These are phyloP conservation scores for Auriscalpium vulgare DNA, from an alignment of 768 basidiomycete genomes.

Conservation along the genomic window DNA sequence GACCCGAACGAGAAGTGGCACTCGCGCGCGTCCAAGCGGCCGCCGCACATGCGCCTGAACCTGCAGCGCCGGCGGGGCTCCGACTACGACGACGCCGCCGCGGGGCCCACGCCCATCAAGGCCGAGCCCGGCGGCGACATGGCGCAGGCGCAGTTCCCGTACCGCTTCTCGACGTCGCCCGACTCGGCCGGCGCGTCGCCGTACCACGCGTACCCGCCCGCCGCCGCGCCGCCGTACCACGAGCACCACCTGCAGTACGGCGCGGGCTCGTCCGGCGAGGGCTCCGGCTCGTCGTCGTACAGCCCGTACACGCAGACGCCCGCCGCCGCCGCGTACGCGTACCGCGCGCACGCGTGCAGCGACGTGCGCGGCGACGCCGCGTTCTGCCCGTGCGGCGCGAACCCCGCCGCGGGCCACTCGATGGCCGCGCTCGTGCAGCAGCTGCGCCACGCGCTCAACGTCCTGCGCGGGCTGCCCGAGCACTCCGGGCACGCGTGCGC, in stretches of 20 bases:
- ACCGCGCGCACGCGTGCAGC: conserved; percentile 4
- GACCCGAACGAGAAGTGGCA: conserved; percentile 84
- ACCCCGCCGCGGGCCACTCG: conserved; percentile 10
- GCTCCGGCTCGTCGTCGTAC: conserved; percentile 14
- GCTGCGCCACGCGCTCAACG: conserved; percentile 7
- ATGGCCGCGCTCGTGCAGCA: conserved; percentile 12
- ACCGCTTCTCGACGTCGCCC: conserved; percentile 18
- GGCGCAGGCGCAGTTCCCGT: conserved; percentile 12
- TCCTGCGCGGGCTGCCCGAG: conserved; percentile 14
- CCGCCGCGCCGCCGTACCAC: conserved; percentile 2
- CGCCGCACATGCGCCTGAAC: conserved; percentile 20
- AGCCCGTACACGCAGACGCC: conserved; percentile 16
- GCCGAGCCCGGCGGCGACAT: conserved; percentile 10
- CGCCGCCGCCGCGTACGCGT: conserved; percentile 5
- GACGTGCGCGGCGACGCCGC: conserved; percentile 5
- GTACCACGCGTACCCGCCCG: conserved; percentile 14
- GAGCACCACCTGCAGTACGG: conserved; percentile 7
- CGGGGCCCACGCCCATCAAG: conserved; percentile 50
- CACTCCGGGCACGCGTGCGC: conserved; percentile 9
- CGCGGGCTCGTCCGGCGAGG: conserved; percentile 9
- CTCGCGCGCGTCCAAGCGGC: conserved; percentile 69
- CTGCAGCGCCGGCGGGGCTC: conserved; percentile 18
- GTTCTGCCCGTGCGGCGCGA: conserved; percentile 13
- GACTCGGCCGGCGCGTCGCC: conserved; percentile 16
- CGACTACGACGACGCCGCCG: conserved; percentile 14